Evolutionary conservation across 2,329 filamentous ascomycete species (phyloP), one percentile per base, ranked within the genome.

Genomic region (Talaromyces sp.): DNA sequence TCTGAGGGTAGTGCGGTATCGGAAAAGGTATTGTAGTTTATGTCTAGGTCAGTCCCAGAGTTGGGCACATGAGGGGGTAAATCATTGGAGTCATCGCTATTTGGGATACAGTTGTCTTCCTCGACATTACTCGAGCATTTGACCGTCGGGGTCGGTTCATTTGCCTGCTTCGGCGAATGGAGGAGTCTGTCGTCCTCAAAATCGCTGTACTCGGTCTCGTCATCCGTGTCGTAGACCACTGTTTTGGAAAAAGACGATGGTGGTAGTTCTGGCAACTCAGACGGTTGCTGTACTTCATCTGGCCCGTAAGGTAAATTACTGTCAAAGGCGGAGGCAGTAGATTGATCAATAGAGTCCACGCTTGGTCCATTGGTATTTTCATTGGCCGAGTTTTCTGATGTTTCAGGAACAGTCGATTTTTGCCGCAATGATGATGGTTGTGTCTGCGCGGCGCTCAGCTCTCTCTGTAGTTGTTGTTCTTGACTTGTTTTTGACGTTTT

Each of bases 211-310:
- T 77, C 73, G 12, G 72, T 68, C n/a, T 78, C 76, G 1, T 69
- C 75, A 64, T 78, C 76, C 2, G 76, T 79, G 58, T 78, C 76
- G 65, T 78, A 78, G 14, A 79, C 65, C n/a, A 79, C 70, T 1
- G 68, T 74, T 56, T 70, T 67, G n/a, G 33, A 52, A 14, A 64
- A 67, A 40, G 65, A 65, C 6, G 60, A 34, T 14, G 18, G 60
- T 3, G 56, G 60, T 4, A 56, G 36, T 47, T 61, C 53, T 57
- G 42, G 51, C 12, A 30, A 36, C 14, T 36, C 14, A 23, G 36
- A 36, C n/a, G 34, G 42, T 33, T 12, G 34, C 12, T 56, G 9
- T 47, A n/a, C 31, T 8, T 31, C 16, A 27, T 58, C 56, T 16
- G 40, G 8, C 36, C 30, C 16, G n/a, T 30, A 33, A 9, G 23